A percentile compares a stretch with the other conserved stretches of the same genome.
Conservation (phyloP, 441 rosid species). For the Rhodomyrtus psidioides region DNA sequence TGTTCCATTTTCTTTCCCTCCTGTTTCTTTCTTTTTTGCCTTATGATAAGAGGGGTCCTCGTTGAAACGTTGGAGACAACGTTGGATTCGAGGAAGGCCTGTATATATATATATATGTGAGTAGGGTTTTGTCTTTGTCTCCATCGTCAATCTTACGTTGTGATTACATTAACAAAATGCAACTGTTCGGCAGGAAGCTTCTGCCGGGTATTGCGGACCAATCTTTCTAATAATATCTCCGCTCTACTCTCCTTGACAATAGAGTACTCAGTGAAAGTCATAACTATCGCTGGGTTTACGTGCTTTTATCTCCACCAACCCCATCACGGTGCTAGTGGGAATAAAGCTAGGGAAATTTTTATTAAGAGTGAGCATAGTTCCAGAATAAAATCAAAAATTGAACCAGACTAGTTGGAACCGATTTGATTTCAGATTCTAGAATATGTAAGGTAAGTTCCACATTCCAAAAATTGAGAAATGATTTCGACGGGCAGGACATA, state of each 20-base stretch:
- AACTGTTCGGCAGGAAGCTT: neutral
- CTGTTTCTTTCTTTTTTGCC: neutral
- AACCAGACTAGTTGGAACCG: too few relatives aligned
- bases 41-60: neutral
- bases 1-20: neutral
- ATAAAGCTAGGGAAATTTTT: too few relatives aligned
- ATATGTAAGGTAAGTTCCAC: too few relatives aligned
- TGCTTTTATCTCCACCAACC: too few relatives aligned
- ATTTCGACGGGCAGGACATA: rapidly evolving
- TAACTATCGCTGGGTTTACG: rapidly evolving
- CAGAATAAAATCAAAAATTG: too few relatives aligned
- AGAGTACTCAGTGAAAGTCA: neutral
- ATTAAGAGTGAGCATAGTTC: too few relatives aligned
- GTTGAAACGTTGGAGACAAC: neutral
- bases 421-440: too few relatives aligned
- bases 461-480: too few relatives aligned
- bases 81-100: neutral
- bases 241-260: neutral
- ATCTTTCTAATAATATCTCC: neutral
- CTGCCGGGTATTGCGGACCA: neutral
- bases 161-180: neutral
- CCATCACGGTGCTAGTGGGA: too few relatives aligned
- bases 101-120: neutral
- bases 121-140: neutral
- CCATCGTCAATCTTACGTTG: neutral